Evolutionary conservation across 2,329 filamentous ascomycete species (phyloP).

Genomic region (Xylariales sp.): DNA sequence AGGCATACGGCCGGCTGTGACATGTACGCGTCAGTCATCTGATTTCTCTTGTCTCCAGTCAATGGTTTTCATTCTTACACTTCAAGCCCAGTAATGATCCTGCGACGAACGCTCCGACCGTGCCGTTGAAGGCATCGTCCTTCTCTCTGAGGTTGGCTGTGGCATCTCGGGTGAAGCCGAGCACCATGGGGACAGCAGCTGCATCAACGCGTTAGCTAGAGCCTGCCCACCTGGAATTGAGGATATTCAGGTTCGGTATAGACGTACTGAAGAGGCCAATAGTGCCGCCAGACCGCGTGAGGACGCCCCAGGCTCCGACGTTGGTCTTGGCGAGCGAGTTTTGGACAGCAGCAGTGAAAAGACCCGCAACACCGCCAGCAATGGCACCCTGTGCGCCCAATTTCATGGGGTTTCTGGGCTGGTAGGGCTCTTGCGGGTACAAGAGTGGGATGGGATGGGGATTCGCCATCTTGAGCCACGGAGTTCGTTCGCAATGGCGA

Average conservation of each 20-base stretch:
- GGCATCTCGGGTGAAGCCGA: constrained; percentile 71
- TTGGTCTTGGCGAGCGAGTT: constrained; percentile 84
- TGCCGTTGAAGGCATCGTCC: constrained; percentile 73
- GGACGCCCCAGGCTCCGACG: constrained; percentile 73
- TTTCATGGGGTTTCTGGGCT: constrained; percentile 71
- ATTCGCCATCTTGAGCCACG: constrained; percentile 26
- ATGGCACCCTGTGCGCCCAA: constrained; percentile 60
- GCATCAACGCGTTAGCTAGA: constrained; percentile 12
- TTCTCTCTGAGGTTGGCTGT: constrained; percentile 82
- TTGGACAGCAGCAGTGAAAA: constrained; percentile 73
- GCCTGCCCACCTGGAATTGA: background rate
- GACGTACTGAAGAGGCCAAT: constrained; percentile 55
- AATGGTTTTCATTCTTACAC: constrained; percentile 47
- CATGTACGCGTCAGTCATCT: constrained; percentile 9
- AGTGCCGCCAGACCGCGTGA: constrained; percentile 72
- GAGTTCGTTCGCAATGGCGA: constrained; percentile 13
- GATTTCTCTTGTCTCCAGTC: background rate
- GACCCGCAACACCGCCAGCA: constrained; percentile 63
- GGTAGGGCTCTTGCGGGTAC: constrained; percentile 48
- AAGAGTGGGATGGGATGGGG: constrained; percentile 18
- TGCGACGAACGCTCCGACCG: constrained; percentile 70
- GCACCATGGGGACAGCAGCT: constrained; percentile 72
- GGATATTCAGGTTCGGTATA: background rate
- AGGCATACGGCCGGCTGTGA: constrained; percentile 56
- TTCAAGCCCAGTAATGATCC: constrained; percentile 69